Evolutionary conservation across 2,329 filamentous ascomycete genomes (phyloP).

Genomic region (Emmonsiellopsis sp.): DNA sequence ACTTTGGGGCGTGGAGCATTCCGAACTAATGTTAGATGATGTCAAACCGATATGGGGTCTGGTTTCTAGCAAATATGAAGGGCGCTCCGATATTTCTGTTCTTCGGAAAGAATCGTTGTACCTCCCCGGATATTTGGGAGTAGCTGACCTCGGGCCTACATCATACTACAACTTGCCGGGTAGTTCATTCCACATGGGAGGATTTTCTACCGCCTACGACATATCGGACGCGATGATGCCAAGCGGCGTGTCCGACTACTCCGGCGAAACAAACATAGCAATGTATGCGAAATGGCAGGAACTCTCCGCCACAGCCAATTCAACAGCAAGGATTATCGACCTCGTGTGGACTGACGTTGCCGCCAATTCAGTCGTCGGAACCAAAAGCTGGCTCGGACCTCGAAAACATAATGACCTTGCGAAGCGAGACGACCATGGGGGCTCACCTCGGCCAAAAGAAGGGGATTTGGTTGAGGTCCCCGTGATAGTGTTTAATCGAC

Average conservation of each 20-base stretch:
- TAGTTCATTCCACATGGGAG: constrained; percentile 21
- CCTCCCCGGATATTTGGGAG: constrained; percentile 18
- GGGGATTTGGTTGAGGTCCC: constrained; percentile 24
- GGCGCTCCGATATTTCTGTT: constrained; percentile 24
- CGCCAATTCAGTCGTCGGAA: constrained; percentile 36
- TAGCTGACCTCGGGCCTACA: neutral
- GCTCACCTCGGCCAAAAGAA: constrained; percentile 24
- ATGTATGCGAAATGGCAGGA: constrained; percentile 35
- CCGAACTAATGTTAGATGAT: constrained; percentile 15
- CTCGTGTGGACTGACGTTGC: constrained; percentile 38
- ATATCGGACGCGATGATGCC: neutral
- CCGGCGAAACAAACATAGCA: constrained; percentile 28
- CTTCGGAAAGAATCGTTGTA: constrained; percentile 22
- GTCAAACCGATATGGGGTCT: constrained; percentile 34
- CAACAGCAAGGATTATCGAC: constrained; percentile 30
- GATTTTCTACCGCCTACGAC: constrained; percentile 16
- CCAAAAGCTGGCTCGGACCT: constrained; percentile 11
- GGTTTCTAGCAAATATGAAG: constrained; percentile 21
- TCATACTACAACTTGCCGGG: constrained; percentile 25
- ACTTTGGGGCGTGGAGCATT: constrained; percentile 32
- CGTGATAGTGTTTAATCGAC: constrained; percentile 6
- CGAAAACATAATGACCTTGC: neutral
- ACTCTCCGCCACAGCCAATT: constrained; percentile 18
- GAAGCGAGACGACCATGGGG: constrained; percentile 24
- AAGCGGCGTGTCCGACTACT: constrained; percentile 21